Evolutionary conservation across 2,329 filamentous ascomycete species (phyloP).

Genomic region (Fusarium haematococcum): DNA sequence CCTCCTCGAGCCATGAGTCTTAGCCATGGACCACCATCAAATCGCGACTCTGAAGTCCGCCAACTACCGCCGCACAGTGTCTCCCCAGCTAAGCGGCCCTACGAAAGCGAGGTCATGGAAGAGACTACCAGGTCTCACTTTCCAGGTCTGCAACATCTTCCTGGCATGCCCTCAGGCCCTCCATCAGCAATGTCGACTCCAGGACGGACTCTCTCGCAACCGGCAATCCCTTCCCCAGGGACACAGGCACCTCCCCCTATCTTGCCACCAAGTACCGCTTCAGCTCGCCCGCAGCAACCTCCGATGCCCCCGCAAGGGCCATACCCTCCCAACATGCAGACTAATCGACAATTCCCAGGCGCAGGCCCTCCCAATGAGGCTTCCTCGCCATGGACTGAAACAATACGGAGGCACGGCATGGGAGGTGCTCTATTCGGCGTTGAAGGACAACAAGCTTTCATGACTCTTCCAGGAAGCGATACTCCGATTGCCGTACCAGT

Average conservation of each 20-base stretch:
- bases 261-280: constrained; percentile 34
- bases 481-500: constrained; percentile 71
- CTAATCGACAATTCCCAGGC: constrained; percentile 38
- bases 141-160: constrained; percentile 41
- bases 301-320: constrained; percentile 31
- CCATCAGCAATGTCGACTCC: constrained; percentile 41
- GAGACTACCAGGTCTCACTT: constrained; percentile 42
- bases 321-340: constrained; percentile 36
- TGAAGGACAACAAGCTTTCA: constrained; percentile 54
- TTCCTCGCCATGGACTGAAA: constrained; percentile 48
- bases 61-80: constrained; percentile 34
- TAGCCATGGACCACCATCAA: constrained; percentile 37
- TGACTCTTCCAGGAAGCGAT: constrained; percentile 53
- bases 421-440: constrained; percentile 41
- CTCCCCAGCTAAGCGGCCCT: constrained; percentile 49
- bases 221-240: constrained; percentile 43
- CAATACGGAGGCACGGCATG: constrained; percentile 47
- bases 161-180: constrained; percentile 39
- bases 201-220: constrained; percentile 53
- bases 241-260: constrained; percentile 41
- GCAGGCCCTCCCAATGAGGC: constrained; percentile 38
- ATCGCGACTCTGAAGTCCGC: constrained; percentile 42
- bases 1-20: constrained; percentile 46
- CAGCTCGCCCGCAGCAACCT: constrained; percentile 32
- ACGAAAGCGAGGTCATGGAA: constrained; percentile 44